Base-by-base conservation (phyloP, 345 rosid genomes). In the Brassica juncea region DNA sequence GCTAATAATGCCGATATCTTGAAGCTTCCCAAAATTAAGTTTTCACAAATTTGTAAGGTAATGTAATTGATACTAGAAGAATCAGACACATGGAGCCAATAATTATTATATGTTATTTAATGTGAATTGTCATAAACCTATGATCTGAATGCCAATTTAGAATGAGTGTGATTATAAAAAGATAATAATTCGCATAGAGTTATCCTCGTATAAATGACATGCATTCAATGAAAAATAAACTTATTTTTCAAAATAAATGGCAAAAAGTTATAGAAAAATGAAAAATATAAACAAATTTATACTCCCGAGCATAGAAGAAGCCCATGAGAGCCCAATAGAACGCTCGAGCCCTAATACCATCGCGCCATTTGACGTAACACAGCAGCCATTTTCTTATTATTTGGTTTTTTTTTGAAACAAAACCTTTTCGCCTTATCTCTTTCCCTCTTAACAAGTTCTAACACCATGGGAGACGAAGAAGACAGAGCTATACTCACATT, bases 381-480 rank as follows among this genome's bases (percentile, higher is more conserved):
- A 66, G 65, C 49, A 58, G 67, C 68, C 60, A 66, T 54, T 58
- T 61, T 39, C 19, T 47, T 30, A 9, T 59, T 8, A 8, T 5
- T 65, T 66, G 19, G 28, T 72, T 72, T 47, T 61, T 62, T 74
- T 74, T 74, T 64, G 66, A 80, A 80, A 74, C 70, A 66, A 27
- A 80, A 62, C 32, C 70, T 39, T 59, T 66, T 23, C n/a, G 68
- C 78, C 83, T 82, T 80, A 84, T 85, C 84, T 70, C 81, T 77
- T 69, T 57, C 71, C 21, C 72, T 65, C 74, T 49, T 68, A 34
- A 11, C n/a, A 21, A 4, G 7, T 6, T 16, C 23, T 63, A 6
- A 6, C 8, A 74, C 70, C 80, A 90, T 89, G 94, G 72, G 70
- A 71, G 88, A 73, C 75, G 87, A 84, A 73, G 87, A 88, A 73